Base-by-base conservation (phyloP, 75 land plant genomes). In the Cunninghamia lanceolata region DNA sequence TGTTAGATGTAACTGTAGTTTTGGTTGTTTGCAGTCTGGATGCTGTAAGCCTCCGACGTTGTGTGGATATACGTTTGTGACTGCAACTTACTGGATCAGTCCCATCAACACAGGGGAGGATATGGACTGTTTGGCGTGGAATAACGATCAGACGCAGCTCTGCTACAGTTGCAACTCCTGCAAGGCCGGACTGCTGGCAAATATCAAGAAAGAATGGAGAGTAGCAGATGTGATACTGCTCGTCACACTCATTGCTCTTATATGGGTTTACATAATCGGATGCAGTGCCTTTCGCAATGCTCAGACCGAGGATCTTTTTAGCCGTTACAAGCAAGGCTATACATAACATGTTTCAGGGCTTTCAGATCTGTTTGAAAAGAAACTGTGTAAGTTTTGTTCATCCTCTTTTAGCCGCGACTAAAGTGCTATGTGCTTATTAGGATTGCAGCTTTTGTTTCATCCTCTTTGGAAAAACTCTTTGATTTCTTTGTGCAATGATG, bases 11-110 rank as follows among this genome's bases (percentile, higher is more conserved):
- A 40, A 43, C 46, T 43, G 46, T 43, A 46, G 10, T 9, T 7
- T 46, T 7, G 4, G 16, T 25, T 42, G 40, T 50, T 8, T 85
- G 77, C 94, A 95, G 97, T 94, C 96, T 5, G 97, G 97, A 83
- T 95, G 97, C 88, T 95, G 97, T 89, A 95, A 95, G 86, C 97
- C 97, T 32, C 97, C 97, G 15, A 90, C 92, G 17, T 73, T 79
- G 47, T 95, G 97, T 83, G 93, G 92, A 16, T 95, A 85, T 88
- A 85, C 86, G 35, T 95, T 89, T 81, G 85, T 92, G 88, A 91
- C 88, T 63, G 89, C 96, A 34, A 95, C 96, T 4, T 75, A 84
- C 38, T 95, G 97, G 97, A 89, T 82, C 32, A 87, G 87, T 34
- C 91, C 93, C 17, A 88, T 83, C 40, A 88, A 88, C 84, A 36